Evolutionary conservation across 2,329 filamentous ascomycete species (phyloP), one percentile per base, ranked within the genome.

Genomic region (Cladophialophora immunda): DNA sequence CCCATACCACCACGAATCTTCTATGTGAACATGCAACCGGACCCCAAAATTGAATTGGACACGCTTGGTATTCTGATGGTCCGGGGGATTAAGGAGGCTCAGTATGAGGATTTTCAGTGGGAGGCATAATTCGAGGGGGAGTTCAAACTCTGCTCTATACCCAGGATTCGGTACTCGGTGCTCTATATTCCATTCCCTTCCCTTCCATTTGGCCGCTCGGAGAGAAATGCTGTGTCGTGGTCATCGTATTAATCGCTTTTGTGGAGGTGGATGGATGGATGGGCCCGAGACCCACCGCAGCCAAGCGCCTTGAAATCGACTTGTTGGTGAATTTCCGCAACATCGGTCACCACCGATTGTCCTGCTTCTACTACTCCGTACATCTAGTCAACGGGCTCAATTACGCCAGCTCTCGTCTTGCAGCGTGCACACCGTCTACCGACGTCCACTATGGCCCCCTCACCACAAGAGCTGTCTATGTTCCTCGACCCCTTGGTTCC

Each of bases 401-500:
- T 17, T n/a, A 41, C 17, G n/a, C 38, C n/a, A 5, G 8, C 4
- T 5, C 38, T 2, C 4, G 6, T 17, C 38, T 17, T n/a, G n/a
- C 8, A 19, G 15, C n/a, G 36, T 15, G 8, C 6, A 19, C 38
- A n/a, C 11, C 2, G 15, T 45, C 17, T 5, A 45, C 19, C n/a
- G 38, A 8, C 9, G 19, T 4, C 7, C 62, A 70, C 34, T 25
- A 77, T 77, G 81, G 77, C 81, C 22, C 79, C 80, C 22, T 82
- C 81, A 67, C 78, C 77, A 72, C 80, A 81, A 74, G 81, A 83
- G 73, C 75, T 81, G 53, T 82, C 81, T 41, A 76, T 82, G 66
- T 76, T 82, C 58, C 79, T 83, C 68, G 78, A 81, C 63, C 81
- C 81, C 7, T 76, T 83, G 55, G 81, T 83, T 56, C 79, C 80